A percentile compares a stretch with the other conserved stretches of the same genome.
phyloP scores from a whole-genome alignment of 2,329 filamentous ascomycete species.

The Oidium heveae region DNA sequence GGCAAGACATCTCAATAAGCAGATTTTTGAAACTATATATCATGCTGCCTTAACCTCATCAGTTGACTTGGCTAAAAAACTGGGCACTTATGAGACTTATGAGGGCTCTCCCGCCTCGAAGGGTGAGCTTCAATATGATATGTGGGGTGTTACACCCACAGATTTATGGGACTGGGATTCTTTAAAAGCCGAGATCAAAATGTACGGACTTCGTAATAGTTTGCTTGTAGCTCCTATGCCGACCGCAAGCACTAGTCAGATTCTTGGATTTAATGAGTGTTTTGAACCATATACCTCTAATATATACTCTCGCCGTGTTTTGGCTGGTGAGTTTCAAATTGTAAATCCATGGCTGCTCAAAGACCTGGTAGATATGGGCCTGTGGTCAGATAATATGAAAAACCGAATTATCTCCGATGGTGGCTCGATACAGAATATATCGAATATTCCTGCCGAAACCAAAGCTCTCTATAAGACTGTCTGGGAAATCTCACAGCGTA shows the following conservation, averaged over 20 bases:
- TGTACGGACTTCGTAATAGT: slow-evolving; percentile 88
- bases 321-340: too few species aligned
- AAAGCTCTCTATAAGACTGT: slow-evolving; percentile 98
- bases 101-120: slow-evolving; percentile 83
- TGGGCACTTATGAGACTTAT: slow-evolving; percentile 74
- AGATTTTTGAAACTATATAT: slow-evolving; percentile 99
- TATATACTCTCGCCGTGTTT: too few species aligned
- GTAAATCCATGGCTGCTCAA: slow-evolving; percentile 98
- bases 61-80: slow-evolving; percentile 55
- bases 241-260: slow-evolving; percentile 90
- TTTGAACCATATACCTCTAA: slow-evolving; percentile 99
- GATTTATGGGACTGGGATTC: slow-evolving; percentile 91
- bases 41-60: slow-evolving; percentile 83
- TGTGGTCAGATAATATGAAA: slow-evolving; percentile 99
- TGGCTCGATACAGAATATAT: slow-evolving; percentile 87
- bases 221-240: slow-evolving; percentile 92
- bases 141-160: slow-evolving; percentile 87
- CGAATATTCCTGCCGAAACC: slow-evolving; percentile 86
- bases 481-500: slow-evolving; percentile 95
- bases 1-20: slow-evolving; percentile 79
- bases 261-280: slow-evolving; percentile 97
- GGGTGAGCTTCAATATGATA: slow-evolving; percentile 91
- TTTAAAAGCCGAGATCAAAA: slow-evolving; percentile 73
- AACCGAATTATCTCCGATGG: slow-evolving; percentile 97
- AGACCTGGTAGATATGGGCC: slow-evolving; percentile 88